Evolutionary conservation across 2,329 filamentous ascomycete genomes (phyloP), one percentile per base, ranked within the genome.

Genomic region (Arthrocladium fulminans): DNA sequence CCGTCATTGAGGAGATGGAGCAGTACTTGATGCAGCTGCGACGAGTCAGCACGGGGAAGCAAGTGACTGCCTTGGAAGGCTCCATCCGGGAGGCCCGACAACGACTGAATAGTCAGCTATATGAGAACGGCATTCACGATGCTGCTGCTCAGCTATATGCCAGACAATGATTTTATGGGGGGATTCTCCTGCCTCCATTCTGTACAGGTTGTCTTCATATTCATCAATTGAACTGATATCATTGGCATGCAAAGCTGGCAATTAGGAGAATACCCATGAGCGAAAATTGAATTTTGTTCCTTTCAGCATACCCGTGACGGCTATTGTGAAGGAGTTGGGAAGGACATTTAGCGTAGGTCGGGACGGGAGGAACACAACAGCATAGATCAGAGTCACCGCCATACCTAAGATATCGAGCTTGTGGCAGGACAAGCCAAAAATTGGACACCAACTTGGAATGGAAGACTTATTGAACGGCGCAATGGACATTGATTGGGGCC

Each of bases 41-140:
- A 66, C 82, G 79, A 61, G 77, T 72, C 53, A 79, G 76, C 59
- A 77, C 76, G 43, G 76, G 77, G 17, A 84, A 83, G 54, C 83
- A 87, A 63, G 79, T 83, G 35, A 69, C 73, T 22, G 79, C 79
- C 1, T 77, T 84, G 32, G 80, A 83, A 50, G 76, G 76, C 51
- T 63, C 81, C 29, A 72, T 80, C 29, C 63, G 62, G 45, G 62
- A 66, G 23, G 44, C 43, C 2, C 43, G 43, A 37, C 29, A 38
- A 17, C 43, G 43, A 35, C 43, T 45, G 8, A 13, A 29, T 22
- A 45, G 24, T 13, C 43, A 45, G 15, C 29, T 17, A 15, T 27
- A 29, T n/a, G 29, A 45, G 7, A 37, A 35, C 22, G 43, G 43
- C 12, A 38, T 45, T n/a, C 43, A 20, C 29, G 37, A 24, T n/a